phyloP scores from a whole-genome alignment of 352 stramenopile genomes.

The Thraustochytrium sp. region DNA sequence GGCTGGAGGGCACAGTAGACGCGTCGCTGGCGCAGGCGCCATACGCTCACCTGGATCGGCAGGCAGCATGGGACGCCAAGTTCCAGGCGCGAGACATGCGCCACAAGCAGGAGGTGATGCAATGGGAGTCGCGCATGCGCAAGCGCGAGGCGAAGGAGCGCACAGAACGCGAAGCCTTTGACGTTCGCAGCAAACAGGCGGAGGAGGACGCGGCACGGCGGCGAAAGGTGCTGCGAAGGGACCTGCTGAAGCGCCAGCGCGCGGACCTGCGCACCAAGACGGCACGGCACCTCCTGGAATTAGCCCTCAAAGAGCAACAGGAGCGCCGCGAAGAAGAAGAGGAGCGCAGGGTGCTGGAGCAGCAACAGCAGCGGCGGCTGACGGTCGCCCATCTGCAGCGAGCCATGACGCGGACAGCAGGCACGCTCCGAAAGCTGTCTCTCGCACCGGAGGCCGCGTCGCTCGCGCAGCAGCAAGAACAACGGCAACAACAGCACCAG shows the following conservation, averaged over 20 bases:
- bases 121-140: background rate
- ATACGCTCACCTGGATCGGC: conserved; percentile 6
- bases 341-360: background rate
- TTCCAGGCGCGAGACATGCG: background rate
- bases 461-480: background rate
- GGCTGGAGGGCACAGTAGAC: background rate
- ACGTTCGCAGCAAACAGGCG: background rate
- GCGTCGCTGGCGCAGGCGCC: background rate
- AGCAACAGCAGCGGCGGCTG: background rate
- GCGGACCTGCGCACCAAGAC: background rate
- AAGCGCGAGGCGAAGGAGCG: background rate
- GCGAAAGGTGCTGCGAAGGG: background rate
- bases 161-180: background rate
- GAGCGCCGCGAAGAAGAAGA: background rate
- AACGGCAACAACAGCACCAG: background rate
- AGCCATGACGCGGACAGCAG: background rate
- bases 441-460: background rate
- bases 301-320: background rate
- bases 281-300: background rate
- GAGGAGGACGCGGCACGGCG: background rate
- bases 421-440: background rate
- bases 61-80: background rate
- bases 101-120: background rate
- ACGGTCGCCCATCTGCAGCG: background rate
- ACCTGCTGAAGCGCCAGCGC: background rate